Base-by-base conservation (phyloP, 225 moss, liverwort and hornwort species). In the Antitrichia curtipendula region DNA sequence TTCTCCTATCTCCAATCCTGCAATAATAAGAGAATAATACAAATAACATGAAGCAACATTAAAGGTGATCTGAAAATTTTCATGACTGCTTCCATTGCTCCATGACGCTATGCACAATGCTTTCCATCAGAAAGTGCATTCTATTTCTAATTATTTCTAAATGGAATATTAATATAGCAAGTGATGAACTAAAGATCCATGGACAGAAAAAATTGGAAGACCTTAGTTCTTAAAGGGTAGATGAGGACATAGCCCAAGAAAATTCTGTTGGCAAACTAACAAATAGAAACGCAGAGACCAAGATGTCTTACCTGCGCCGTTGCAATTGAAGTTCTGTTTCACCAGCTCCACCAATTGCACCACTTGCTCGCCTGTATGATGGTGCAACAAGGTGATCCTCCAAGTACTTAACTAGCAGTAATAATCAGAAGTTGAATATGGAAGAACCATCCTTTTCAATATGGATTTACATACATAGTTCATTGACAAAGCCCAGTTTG, bases 261-360 rank as follows among this genome's bases (percentile, higher is more conserved):
- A 79, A 89, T 71, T 40, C 40, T 71, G 64, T 41, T 64, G 40
- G 32, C 32, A 91, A 73, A 82, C 56, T 40, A 70, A 22, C 54
- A 71, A 76, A 87, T 47, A 75, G 31, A 80, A 91, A 32, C 31
- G 74, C 59, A 64, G 15, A 75, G 76, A 85, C 60, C 38, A 64
- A 86, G 66, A 73, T 32, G 58, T 81, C 82, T 86, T 78, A 96
- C 96, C 96, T 91, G 81, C 96, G 95, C 49, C 97, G 92, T 88
- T 97, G 97, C 92, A 97, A 86, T 86, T 97, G 97, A 87, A 97
- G 93, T 86, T 97, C 97, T 69, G 96, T 97, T 90, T 97, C 97
- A 89, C 97, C 97, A 93, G 97, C 97, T 91, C 97, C 97, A 73
- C 97, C 97, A 85, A 96, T 93, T 78, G 97, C 93, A 81, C 95